Conservation (phyloP, 768 basidiomycete species). For the Mycena latifolia region DNA sequence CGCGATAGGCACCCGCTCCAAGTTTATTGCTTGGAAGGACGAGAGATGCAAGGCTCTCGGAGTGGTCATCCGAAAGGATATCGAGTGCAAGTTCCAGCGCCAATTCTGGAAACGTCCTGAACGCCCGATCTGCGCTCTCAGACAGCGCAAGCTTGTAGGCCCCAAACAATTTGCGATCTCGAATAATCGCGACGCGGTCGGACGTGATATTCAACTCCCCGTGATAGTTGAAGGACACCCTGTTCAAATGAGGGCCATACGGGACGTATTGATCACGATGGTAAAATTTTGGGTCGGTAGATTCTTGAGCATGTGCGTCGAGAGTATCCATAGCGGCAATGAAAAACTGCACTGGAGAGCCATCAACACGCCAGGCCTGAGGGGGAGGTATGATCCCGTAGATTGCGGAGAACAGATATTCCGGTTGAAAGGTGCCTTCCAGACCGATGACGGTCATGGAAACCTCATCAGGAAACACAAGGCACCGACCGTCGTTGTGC, state of each 20-base stretch:
- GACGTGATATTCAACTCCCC: conserved; percentile 16
- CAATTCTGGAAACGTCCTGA: conserved; percentile 7
- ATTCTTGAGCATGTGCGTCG: too few species aligned
- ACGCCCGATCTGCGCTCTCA: neutral
- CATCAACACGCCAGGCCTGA: conserved; percentile 16
- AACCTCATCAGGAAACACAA: conserved; percentile 15
- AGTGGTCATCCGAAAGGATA: conserved; percentile 14
- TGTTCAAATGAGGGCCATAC: conserved; percentile 4
- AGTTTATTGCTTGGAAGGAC: neutral
- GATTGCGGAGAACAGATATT: conserved; percentile 21
- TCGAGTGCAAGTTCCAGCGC: conserved; percentile 19
- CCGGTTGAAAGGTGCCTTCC: neutral
- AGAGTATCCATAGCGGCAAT: neutral
- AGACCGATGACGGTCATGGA: conserved; percentile 19
- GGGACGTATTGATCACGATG: neutral
- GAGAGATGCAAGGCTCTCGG: conserved; percentile 2
- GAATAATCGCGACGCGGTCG: neutral
- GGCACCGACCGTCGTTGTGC: neutral
- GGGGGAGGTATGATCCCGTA: conserved; percentile 24
- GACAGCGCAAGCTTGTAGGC: neutral
- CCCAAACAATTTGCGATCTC: neutral
- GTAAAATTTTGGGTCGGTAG: conserved; percentile 3
- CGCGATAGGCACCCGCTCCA: neutral
- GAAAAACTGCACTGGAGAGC: conserved; percentile 19
- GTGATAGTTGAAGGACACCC: conserved; percentile 23